Conservation (phyloP, 306 rosid species). For the Senna siamea region DNA sequence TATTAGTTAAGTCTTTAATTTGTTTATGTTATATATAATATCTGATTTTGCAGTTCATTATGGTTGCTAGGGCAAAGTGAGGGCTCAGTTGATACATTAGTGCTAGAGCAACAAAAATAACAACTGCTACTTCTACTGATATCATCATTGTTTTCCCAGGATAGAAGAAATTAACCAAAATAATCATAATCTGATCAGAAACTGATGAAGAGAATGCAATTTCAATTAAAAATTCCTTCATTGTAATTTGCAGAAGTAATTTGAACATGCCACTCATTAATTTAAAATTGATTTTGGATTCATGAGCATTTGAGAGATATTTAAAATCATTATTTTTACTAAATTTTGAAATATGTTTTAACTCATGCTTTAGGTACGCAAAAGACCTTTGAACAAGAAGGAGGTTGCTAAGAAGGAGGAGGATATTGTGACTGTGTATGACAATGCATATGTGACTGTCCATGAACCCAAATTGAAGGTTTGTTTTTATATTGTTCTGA, state of each 20-base stretch:
- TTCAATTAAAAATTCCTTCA: not conserved
- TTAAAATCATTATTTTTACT: constrained; percentile 16
- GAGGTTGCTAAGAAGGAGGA: constrained; percentile 96
- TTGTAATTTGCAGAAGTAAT: not conserved
- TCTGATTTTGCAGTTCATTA: too few species aligned
- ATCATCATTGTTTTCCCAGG: constrained; percentile 15
- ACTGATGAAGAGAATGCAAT: not conserved
- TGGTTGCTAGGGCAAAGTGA: too few species aligned
- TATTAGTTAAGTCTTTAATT: too few species aligned
- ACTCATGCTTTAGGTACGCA: constrained; percentile 76
- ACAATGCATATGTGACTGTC: constrained; percentile 72
- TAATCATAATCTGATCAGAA: not conserved
- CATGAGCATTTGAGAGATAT: constrained; percentile 24
- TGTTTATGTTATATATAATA: not conserved
- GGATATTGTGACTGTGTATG: constrained; percentile 82
- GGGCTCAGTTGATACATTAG: too few species aligned
- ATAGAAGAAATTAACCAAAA: constrained; percentile 18
- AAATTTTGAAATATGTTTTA: constrained; percentile 24
- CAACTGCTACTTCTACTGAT: not conserved
- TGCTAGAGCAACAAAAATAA: not conserved
- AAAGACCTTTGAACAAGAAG: constrained; percentile 97
- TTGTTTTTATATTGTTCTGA: constrained; percentile 33
- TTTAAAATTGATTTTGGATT: constrained; percentile 3
- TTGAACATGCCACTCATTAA: constrained; percentile 25
- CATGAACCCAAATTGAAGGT: constrained; percentile 96